A percentile compares a stretch with the other conserved stretches of the same genome.
Conservation (phyloP, 345 rosid species). For the Eucalyptus tenuipes region DNA sequence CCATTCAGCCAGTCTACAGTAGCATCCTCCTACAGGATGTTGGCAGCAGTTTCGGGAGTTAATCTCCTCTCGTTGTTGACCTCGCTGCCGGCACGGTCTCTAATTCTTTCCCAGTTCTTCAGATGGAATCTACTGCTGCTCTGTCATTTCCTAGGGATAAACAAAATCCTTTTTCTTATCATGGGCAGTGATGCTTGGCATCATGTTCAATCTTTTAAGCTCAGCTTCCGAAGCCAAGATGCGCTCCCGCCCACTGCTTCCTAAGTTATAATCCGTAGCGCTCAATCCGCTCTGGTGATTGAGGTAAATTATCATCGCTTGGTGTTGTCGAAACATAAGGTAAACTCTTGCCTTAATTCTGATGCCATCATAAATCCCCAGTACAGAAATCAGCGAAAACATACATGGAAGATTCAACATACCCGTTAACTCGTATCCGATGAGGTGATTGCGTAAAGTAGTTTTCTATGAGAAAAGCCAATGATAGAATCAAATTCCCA, state of each 20-base stretch:
- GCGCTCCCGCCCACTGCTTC: not conserved
- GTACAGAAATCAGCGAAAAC: not conserved
- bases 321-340: not conserved
- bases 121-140: too few species aligned
- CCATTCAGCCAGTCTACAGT: not conserved
- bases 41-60: not conserved
- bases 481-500: not conserved
- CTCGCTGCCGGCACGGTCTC: too few species aligned
- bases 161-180: not conserved
- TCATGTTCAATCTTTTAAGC: conserved; percentile 2
- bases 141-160: too few species aligned
- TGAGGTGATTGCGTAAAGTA: not conserved
- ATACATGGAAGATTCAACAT: not conserved
- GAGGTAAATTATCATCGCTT: not conserved
- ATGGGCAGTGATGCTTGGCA: not conserved
- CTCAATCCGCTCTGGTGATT: not conserved
- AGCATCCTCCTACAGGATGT: not conserved
- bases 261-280: not conserved
- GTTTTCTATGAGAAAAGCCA: not conserved
- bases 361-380: not conserved
- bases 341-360: not conserved
- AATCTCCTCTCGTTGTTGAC: not conserved
- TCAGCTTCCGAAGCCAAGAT: conserved; percentile 1
- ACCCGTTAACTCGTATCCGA: not conserved
- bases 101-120: too few species aligned